Evolutionary conservation across 169 alveolate genomes (phyloP).

Genomic region (Plasmodium ovale): DNA sequence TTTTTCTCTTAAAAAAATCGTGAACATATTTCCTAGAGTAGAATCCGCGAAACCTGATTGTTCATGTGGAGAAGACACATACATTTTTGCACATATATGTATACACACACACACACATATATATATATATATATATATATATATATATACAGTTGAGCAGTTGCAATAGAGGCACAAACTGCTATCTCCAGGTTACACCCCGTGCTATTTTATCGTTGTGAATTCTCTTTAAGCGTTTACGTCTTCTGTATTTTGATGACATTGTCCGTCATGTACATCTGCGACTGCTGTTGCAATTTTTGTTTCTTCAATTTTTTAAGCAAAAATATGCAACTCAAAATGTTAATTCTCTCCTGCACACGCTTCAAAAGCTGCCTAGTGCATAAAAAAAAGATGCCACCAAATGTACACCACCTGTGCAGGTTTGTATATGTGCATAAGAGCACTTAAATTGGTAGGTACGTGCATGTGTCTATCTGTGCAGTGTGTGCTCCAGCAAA

Average conservation of each 20-base stretch:
- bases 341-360: slow-evolving; percentile 9
- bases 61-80: not conserved
- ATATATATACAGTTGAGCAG: not conserved
- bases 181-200: no score
- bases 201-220: not conserved
- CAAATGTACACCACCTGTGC: no score
- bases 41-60: slow-evolving; percentile 46
- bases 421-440: no score
- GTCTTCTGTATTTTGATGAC: slow-evolving; percentile 62
- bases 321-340: slow-evolving; percentile 31
- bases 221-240: slow-evolving; percentile 31
- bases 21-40: slow-evolving; percentile 72
- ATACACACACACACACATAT: not conserved
- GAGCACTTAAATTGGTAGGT: no score
- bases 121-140: not conserved
- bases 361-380: slow-evolving; percentile 28
- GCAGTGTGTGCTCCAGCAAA: not conserved
- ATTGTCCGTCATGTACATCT: slow-evolving; percentile 26
- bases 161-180: not conserved
- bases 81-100: not conserved
- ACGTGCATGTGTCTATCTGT: not conserved
- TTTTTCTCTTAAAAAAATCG: slow-evolving; percentile 65
- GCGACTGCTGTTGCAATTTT: slow-evolving; percentile 22
- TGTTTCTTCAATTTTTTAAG: slow-evolving; percentile 42
- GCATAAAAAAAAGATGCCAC: not conserved